phyloP scores from a whole-genome alignment of 1,284 basidiomycete species.

The Ganoderma sp. region DNA sequence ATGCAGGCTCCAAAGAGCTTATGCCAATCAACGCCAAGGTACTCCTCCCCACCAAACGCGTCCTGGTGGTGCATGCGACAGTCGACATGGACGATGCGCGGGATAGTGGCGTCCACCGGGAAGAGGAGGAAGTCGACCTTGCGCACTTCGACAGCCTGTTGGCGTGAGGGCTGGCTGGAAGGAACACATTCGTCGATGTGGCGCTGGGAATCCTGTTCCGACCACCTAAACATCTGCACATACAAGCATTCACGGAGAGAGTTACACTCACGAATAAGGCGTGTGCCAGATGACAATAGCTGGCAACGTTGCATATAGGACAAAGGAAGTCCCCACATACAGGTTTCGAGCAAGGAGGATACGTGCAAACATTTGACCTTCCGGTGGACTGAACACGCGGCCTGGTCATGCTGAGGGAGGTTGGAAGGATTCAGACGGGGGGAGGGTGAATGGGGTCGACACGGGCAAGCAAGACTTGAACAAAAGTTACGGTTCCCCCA shows the following conservation, averaged over 20 bases:
- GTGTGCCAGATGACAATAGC: constrained; percentile 8
- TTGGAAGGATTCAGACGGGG: not conserved
- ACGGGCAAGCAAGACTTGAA: not conserved
- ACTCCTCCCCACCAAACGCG: not conserved
- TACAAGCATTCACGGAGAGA: not conserved
- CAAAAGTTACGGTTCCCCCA: not conserved
- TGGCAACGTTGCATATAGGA: not conserved
- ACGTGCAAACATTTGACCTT: not conserved
- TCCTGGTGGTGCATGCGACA: not conserved
- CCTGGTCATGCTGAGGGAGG: not conserved
- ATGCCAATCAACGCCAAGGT: not conserved
- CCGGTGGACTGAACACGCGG: not conserved
- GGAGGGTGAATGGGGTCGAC: not conserved
- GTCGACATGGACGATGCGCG: constrained; percentile 4
- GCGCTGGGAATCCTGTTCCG: constrained; percentile 5
- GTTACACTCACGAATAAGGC: not conserved
- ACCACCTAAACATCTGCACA: not conserved
- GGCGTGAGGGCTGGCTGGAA: not conserved
- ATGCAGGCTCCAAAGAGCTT: not conserved
- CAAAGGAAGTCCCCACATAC: not conserved
- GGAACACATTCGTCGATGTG: constrained; percentile 5
- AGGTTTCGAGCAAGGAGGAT: not conserved
- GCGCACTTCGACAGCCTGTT: not conserved
- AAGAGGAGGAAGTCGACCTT: constrained; percentile 10
- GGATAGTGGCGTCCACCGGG: constrained; percentile 1